Base-by-base conservation (phyloP, 2,329 filamentous ascomycete species). In the Pseudogymnoascus sp. region DNA sequence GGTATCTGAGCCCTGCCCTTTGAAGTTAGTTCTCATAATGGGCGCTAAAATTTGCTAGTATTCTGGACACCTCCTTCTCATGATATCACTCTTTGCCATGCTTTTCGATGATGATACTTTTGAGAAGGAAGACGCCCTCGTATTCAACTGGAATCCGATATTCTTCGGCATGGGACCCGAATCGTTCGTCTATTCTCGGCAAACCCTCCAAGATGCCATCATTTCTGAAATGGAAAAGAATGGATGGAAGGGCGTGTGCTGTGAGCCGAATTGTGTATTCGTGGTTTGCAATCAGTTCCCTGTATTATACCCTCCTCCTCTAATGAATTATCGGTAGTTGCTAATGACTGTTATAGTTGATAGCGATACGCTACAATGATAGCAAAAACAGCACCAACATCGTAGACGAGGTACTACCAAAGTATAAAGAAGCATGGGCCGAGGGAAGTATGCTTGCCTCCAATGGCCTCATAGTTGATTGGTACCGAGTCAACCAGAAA, bases 281-380 rank as follows among this genome's bases (percentile, higher is more conserved):
- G 64, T 75, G 4, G 71, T 75, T 47, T 77, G 75, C 66, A 77
- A 77, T 63, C 76, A 77, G 61, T 78, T 78, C 67, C 75, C 74
- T 2, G 74, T 75, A 67, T 39, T 67, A 63, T 25, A 20, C 60
- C 11, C 28, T 4, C 38, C 16, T 5, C 12, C 20, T 3, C n/a
- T 6, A 28, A 22, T 14, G 4, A 12, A 28, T 3, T 2, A 47
- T 5, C 1, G 6, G 20, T 20, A 28, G 58, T 43, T 37, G n/a
- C 57, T 62, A 28, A 61, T 63, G 38, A 59, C n/a, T 4, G 4
- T 3, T 5, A 28, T 43, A 73, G 73, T 65, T 75, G 43, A 73
- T 76, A 33, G 73, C 74, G 0, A 72, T 75, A 62, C 67, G 70
- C 5, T 73, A 73, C 54, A 75, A 75, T 60, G 74, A 75, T 60